Conservation (phyloP, 1,284 basidiomycete species). For the Austroboletus olivaceoglutinosus region DNA sequence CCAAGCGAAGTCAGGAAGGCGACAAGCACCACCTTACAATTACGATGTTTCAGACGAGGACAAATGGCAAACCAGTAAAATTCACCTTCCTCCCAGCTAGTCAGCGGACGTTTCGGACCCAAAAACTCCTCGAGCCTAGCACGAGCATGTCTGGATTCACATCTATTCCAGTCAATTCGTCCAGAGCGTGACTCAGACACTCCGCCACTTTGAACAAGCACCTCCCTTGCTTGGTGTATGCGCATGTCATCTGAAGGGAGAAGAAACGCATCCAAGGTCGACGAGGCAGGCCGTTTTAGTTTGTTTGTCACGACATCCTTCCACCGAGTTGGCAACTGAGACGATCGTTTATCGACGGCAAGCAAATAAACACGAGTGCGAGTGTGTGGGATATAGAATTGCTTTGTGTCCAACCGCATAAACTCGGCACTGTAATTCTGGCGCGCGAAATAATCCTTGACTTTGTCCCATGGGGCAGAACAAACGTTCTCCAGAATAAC, state of each 20-base stretch:
- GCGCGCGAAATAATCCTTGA: slow-evolving; percentile 73
- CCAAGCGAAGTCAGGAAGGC: slow-evolving; percentile 90
- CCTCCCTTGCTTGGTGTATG: slow-evolving; percentile 85
- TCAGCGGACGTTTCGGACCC: slow-evolving; percentile 83
- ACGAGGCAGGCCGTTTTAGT: slow-evolving; percentile 82
- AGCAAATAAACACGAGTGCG: slow-evolving; percentile 86
- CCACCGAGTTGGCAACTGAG: slow-evolving; percentile 71
- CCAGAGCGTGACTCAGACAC: slow-evolving; percentile 62
- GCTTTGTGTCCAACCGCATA: slow-evolving; percentile 84
- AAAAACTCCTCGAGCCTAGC: slow-evolving; percentile 82
- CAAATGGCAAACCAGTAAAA: neutral
- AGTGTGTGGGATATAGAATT: slow-evolving; percentile 94
- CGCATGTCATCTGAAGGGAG: slow-evolving; percentile 87
- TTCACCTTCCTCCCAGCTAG: slow-evolving; percentile 89
- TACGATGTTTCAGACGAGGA: neutral
- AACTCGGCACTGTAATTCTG: slow-evolving; percentile 77
- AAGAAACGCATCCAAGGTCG: slow-evolving; percentile 89
- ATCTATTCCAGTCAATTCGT: slow-evolving; percentile 87
- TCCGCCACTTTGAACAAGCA: slow-evolving; percentile 68
- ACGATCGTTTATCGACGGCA: slow-evolving; percentile 65
- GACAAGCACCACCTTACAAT: slow-evolving; percentile 72
- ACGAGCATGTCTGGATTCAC: slow-evolving; percentile 89
- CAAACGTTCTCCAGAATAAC: slow-evolving; percentile 96
- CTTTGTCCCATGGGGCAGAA: slow-evolving; percentile 82
- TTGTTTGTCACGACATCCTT: slow-evolving; percentile 57